These are phyloP conservation scores for Talaromyces funiculosus DNA, from an alignment of 2,329 filamentous ascomycete species.

Conservation along the genomic window DNA sequence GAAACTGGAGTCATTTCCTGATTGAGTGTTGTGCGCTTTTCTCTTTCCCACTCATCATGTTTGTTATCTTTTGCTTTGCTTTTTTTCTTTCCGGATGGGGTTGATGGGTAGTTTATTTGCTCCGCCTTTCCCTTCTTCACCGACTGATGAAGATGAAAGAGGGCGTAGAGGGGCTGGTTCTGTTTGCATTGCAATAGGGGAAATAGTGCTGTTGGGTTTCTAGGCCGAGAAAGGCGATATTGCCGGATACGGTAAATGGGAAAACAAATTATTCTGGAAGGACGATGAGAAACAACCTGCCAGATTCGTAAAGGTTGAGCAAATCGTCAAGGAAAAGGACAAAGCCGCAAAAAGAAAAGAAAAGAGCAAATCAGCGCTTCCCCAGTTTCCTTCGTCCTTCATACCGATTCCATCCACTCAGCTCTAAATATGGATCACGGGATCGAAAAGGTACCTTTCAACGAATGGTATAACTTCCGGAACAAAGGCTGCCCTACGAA, in stretches of 20 bases:
- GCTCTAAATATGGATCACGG: constrained; percentile 10
- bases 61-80: background rate
- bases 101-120: background rate
- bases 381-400: background rate
- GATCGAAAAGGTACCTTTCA: background rate
- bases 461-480: constrained; percentile 8
- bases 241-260: background rate
- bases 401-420: background rate
- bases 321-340: background rate
- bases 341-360: background rate
- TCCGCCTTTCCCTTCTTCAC: background rate
- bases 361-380: background rate
- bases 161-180: background rate
- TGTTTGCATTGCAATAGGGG: background rate
- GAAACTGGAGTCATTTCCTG: background rate
- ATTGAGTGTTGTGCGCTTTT: background rate
- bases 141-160: background rate
- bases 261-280: background rate
- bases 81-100: background rate
- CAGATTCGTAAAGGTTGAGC: background rate
- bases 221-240: background rate
- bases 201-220: background rate
- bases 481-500: constrained; percentile 4
- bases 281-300: no score
- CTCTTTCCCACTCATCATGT: background rate